Conservation (phyloP, 148 eudicot genomes). For the Fagopyrum homotropicum region DNA sequence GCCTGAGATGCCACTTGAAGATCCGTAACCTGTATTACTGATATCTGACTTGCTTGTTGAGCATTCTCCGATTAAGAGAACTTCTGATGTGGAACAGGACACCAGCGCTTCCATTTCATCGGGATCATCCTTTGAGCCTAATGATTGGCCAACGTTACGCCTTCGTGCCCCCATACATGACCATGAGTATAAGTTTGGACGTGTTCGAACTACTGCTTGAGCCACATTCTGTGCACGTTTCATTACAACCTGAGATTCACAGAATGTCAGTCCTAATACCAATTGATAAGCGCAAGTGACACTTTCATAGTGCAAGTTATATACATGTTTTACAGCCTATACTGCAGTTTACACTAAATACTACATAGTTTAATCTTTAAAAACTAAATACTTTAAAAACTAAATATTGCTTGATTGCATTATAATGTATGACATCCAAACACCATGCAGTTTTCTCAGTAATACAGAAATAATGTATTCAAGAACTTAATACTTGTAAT, state of each 20-base stretch:
- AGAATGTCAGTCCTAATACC: not conserved
- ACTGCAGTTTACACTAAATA: not conserved
- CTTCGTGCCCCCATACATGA: constrained; percentile 91
- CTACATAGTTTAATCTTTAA: not conserved
- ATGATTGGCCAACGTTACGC: constrained; percentile 37
- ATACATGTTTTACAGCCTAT: not conserved
- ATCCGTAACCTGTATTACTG: constrained; percentile 24
- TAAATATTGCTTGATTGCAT: not conserved
- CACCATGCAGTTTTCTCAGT: too few relatives aligned
- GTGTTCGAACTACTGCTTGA: constrained; percentile 81
- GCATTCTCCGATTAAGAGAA: constrained; percentile 32
- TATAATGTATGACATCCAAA: not conserved
- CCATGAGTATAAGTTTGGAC: constrained; percentile 79
- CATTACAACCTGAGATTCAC: constrained; percentile 64
- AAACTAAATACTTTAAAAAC: too few relatives aligned
- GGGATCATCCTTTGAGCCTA: constrained; percentile 31
- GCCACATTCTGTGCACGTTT: constrained; percentile 87
- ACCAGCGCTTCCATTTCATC: constrained; percentile 46
- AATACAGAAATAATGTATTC: too few relatives aligned
- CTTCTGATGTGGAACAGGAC: constrained; percentile 27
- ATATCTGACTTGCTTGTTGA: constrained; percentile 17
- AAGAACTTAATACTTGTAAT: too few relatives aligned
- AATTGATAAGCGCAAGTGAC: not conserved
- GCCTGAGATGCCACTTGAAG: constrained; percentile 43
- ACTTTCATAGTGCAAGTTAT: not conserved